Percentiles rank a stretch among this genome's conserved stretches.
These are phyloP conservation scores for Naganishia vishniacii DNA, from an alignment of 768 basidiomycete genomes.

Conservation along the genomic window DNA sequence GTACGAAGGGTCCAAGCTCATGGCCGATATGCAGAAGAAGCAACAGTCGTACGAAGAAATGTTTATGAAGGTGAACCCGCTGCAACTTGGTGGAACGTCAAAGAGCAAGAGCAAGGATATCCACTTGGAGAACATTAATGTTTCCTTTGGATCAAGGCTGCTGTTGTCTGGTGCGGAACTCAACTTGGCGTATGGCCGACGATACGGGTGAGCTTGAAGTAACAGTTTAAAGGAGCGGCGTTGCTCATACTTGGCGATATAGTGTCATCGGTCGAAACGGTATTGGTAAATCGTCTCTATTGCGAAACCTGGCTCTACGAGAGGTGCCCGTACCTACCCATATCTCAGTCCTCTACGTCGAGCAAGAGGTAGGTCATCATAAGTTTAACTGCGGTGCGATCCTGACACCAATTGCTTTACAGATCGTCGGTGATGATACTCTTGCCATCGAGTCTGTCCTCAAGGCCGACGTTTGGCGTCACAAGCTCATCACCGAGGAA, in stretches of 20 bases:
- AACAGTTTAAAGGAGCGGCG: background rate
- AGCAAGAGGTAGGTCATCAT: slow-evolving; percentile 70
- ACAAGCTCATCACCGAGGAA: slow-evolving; percentile 83
- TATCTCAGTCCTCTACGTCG: slow-evolving; percentile 95
- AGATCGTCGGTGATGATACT: slow-evolving; percentile 93
- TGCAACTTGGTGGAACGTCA: slow-evolving; percentile 64
- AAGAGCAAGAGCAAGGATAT: slow-evolving; percentile 98
- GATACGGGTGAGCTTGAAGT: slow-evolving; percentile 42
- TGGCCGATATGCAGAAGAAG: slow-evolving; percentile 77
- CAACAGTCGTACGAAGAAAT: slow-evolving; percentile 99
- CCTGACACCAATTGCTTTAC: background rate
- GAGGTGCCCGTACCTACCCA: slow-evolving; percentile 90
- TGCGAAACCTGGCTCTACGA: slow-evolving; percentile 88
- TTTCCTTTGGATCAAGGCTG: slow-evolving; percentile 89
- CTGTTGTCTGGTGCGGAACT: slow-evolving; percentile 59
- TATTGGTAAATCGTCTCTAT: slow-evolving; percentile 93
- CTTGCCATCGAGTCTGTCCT: slow-evolving; percentile 86
- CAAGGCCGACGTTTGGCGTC: slow-evolving; percentile 99
- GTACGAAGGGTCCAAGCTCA: slow-evolving; percentile 91
- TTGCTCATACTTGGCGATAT: background rate
- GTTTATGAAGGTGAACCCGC: slow-evolving; percentile 97
- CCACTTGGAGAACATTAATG: slow-evolving; percentile 88
- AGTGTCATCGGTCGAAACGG: slow-evolving; percentile 52
- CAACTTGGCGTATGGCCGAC: slow-evolving; percentile 44
- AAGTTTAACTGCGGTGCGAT: background rate